phyloP scores from a whole-genome alignment of 116 monocot species.

The Thalassia testudinum region DNA sequence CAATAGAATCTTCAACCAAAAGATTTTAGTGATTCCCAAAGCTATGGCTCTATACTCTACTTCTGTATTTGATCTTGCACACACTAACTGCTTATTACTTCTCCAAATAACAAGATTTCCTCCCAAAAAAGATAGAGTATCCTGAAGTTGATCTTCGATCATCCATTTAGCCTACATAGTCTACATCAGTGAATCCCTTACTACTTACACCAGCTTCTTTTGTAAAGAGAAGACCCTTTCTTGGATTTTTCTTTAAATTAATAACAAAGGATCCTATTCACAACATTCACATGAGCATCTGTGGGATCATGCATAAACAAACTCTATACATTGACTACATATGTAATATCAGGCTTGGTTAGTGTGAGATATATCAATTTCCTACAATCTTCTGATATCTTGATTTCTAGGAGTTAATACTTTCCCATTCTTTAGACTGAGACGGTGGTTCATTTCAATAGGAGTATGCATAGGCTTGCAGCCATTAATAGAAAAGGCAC shows the following conservation, averaged over 20 bases:
- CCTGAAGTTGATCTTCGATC: not conserved
- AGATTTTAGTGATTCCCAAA: not conserved
- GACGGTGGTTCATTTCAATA: not conserved
- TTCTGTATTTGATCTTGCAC: not conserved
- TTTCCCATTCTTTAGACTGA: not conserved
- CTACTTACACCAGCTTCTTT: not conserved
- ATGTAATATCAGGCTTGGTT: not conserved
- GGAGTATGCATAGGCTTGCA: not conserved
- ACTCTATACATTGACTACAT: not conserved
- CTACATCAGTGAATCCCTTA: not conserved
- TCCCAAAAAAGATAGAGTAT: not conserved
- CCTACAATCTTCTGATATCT: too few species aligned
- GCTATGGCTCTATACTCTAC: not conserved
- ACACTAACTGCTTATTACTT: not conserved
- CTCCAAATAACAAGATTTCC: too few species aligned
- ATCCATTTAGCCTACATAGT: not conserved
- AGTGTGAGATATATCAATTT: not conserved
- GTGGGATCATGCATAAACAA: not conserved
- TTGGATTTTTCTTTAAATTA: not conserved
- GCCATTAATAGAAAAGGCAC: not conserved
- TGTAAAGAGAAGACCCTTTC: too few species aligned
- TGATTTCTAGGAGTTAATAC: not conserved
- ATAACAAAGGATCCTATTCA: not conserved
- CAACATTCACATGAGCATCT: conserved; percentile 1
- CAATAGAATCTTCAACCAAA: too few species aligned